Percentiles rank a stretch among this genome's conserved stretches.
phyloP scores from a whole-genome alignment of 2,329 filamentous ascomycete genomes.

The Lecanosticta acicola region DNA sequence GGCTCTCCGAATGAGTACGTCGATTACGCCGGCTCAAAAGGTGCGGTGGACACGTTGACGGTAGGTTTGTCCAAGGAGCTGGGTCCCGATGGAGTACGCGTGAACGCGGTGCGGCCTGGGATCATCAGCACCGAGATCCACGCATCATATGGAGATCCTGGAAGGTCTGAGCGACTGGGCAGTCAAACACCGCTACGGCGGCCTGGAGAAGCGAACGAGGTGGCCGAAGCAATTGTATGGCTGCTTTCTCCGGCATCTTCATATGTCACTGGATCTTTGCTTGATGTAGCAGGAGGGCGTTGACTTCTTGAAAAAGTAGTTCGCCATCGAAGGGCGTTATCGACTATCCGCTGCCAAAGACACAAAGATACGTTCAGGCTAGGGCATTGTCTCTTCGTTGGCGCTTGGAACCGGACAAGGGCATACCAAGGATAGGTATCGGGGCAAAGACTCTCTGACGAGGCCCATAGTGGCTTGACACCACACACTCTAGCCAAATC shows the following conservation, averaged over 20 bases:
- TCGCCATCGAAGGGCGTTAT: too few relatives aligned
- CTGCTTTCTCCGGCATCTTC: constrained; percentile 18
- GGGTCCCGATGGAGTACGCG: constrained; percentile 21
- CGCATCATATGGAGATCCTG: constrained; percentile 20
- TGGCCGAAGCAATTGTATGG: constrained; percentile 28
- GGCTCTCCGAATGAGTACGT: constrained; percentile 27
- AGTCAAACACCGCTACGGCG: constrained; percentile 22
- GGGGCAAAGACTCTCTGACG: too few relatives aligned
- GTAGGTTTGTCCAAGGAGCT: constrained; percentile 26
- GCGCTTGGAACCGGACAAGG: too few relatives aligned
- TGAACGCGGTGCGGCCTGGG: constrained; percentile 26
- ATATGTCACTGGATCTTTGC: constrained; percentile 19
- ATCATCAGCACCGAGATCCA: constrained; percentile 28
- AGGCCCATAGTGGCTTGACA: too few relatives aligned
- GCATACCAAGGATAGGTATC: too few relatives aligned
- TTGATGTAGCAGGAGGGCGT: constrained; percentile 22
- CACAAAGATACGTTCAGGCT: too few relatives aligned
- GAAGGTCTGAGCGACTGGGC: constrained; percentile 20
- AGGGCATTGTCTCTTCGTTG: too few relatives aligned
- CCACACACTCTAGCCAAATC: too few relatives aligned
- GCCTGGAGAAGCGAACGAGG: constrained; percentile 25
- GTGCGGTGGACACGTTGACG: constrained; percentile 26
- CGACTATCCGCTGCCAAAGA: too few relatives aligned
- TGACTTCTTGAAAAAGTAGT: too few relatives aligned
- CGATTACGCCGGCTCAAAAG: constrained; percentile 28